These are phyloP conservation scores for Acanthamoeba culbertsoni DNA, from an alignment of 208 protist genomes.

Conservation along the genomic window DNA sequence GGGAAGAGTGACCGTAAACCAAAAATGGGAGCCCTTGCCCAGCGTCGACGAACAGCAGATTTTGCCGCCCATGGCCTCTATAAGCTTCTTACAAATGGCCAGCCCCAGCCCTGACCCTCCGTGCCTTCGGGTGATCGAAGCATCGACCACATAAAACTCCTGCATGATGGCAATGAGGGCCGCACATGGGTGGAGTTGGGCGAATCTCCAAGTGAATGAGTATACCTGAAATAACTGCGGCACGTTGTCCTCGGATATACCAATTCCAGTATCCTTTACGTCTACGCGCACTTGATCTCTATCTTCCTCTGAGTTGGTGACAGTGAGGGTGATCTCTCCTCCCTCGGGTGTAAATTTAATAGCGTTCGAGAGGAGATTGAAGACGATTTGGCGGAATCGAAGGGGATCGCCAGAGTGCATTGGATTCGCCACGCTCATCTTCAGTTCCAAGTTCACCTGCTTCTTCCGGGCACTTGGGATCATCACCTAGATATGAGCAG, in stretches of 20 bases:
- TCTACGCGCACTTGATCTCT: background rate
- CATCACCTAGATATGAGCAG: background rate
- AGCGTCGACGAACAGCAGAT: background rate
- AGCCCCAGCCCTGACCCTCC: constrained; percentile 11
- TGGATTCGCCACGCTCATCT: background rate
- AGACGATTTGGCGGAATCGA: background rate
- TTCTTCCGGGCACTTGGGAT: background rate
- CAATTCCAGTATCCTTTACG: constrained; percentile 70
- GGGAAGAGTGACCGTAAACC: background rate
- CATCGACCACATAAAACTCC: background rate
- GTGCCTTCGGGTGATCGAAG: background rate
- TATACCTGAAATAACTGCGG: constrained; percentile 54
- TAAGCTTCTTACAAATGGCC: constrained; percentile 8
- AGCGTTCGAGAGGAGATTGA: constrained; percentile 4
- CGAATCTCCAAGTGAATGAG: background rate
- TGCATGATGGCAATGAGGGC: constrained; percentile 28
- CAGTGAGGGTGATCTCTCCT: background rate
- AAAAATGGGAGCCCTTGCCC: background rate
- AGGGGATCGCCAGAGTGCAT: background rate
- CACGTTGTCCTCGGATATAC: constrained; percentile 62
- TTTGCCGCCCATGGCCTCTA: background rate
- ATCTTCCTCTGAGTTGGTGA: background rate
- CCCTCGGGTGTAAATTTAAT: constrained; percentile 47
- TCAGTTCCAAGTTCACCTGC: background rate
- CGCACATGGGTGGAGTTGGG: too few relatives aligned